Conservation (phyloP, 2,329 filamentous ascomycete species). For the Fusarium beomiforme region DNA sequence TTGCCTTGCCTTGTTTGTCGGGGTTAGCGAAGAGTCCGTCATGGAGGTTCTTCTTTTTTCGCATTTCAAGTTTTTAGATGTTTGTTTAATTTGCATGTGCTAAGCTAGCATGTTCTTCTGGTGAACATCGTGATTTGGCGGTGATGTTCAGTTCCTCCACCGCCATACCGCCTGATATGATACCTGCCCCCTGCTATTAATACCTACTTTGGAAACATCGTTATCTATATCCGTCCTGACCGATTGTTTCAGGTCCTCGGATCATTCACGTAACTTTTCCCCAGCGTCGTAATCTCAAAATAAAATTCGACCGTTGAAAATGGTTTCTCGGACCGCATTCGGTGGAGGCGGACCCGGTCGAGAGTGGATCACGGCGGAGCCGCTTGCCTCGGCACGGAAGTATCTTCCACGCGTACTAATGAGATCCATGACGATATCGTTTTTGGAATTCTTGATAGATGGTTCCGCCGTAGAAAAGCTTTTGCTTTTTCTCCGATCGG, state of each 20-base stretch:
- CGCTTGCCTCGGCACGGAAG: neutral
- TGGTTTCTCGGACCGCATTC: neutral
- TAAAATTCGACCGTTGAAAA: neutral
- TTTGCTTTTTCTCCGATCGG: neutral
- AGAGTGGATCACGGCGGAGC: neutral
- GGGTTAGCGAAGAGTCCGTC: neutral
- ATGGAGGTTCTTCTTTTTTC: neutral
- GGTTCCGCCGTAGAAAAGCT: neutral
- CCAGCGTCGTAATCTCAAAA: conserved; percentile 6
- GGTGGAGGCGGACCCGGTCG: neutral
- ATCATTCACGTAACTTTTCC: neutral
- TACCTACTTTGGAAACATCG: neutral
- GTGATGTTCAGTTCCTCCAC: neutral
- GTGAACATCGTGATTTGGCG: neutral
- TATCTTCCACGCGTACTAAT: neutral
- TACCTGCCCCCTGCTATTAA: neutral
- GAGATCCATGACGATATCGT: neutral
- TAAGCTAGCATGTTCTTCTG: too few relatives aligned
- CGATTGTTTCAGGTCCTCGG: neutral
- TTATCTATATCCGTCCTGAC: neutral
- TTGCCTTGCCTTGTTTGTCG: neutral
- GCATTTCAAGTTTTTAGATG: neutral
- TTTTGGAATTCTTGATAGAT: neutral
- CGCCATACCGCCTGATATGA: neutral
- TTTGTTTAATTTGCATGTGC: neutral